Percentiles rank a stretch among this genome's conserved stretches.
These are phyloP conservation scores for Suillus alpinus DNA, from an alignment of 768 basidiomycete species.

Conservation along the genomic window DNA sequence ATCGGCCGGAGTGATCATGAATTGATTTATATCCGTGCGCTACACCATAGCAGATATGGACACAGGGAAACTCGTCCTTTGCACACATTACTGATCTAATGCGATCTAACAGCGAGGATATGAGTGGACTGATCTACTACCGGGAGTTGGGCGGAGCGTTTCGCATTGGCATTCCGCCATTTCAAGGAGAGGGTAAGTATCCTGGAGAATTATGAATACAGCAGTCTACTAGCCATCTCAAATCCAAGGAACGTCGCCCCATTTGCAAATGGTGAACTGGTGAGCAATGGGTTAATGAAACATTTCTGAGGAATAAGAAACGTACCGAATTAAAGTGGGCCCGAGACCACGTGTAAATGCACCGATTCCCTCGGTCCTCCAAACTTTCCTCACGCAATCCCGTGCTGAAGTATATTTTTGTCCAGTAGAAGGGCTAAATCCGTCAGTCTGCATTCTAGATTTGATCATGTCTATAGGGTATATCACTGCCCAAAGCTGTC, in stretches of 20 bases:
- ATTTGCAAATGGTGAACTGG: constrained; percentile 91
- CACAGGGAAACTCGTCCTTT: neutral
- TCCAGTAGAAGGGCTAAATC: constrained; percentile 68
- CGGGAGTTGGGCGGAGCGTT: neutral
- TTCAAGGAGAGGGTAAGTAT: neutral
- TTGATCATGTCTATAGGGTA: constrained; percentile 98
- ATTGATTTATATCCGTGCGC: neutral
- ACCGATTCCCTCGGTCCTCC: constrained; percentile 75
- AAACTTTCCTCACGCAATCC: constrained; percentile 81
- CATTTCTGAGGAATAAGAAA: constrained; percentile 13
- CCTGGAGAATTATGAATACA: constrained; percentile 38
- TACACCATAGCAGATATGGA: neutral
- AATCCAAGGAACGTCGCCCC: constrained; percentile 96
- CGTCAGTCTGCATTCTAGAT: constrained; percentile 94
- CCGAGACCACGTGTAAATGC: constrained; percentile 91
- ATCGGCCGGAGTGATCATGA: neutral
- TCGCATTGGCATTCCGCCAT: neutral
- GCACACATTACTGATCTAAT: neutral
- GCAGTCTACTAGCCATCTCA: constrained; percentile 80
- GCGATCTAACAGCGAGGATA: neutral
- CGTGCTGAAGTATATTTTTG: constrained; percentile 81
- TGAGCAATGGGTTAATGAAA: constrained; percentile 10
- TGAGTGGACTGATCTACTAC: neutral
- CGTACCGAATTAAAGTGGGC: constrained; percentile 87
- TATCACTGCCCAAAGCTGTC: constrained; percentile 84